Conservation (phyloP, 1,284 basidiomycete genomes). For the Naganishia sp. region DNA sequence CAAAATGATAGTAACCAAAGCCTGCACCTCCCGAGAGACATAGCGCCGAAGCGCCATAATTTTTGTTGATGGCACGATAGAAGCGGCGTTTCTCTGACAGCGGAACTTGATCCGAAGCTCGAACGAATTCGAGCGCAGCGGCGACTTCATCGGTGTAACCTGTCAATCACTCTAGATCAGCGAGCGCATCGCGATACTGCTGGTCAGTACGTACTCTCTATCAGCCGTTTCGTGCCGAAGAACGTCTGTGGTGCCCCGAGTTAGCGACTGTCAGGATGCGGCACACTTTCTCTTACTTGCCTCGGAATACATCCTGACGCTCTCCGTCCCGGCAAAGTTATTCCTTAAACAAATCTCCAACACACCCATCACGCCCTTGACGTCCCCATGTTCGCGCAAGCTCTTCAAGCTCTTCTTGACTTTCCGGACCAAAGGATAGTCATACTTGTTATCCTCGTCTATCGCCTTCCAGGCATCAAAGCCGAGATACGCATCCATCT, state of each 20-base stretch:
- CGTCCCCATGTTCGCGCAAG: constrained; percentile 71
- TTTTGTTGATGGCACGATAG: constrained; percentile 83
- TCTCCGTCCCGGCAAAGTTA: constrained; percentile 95
- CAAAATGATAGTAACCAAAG: constrained; percentile 83
- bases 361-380: constrained; percentile 80
- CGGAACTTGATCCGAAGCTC: constrained; percentile 70
- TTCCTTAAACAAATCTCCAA: constrained; percentile 87
- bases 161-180: constrained; percentile 40
- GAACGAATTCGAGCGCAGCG: constrained; percentile 70
- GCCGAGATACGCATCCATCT: constrained; percentile 75
- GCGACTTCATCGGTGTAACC: constrained; percentile 80
- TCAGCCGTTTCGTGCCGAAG: constrained; percentile 79
- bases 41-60: constrained; percentile 84
- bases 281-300: constrained; percentile 53
- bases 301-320: constrained; percentile 84
- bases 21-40: constrained; percentile 92
- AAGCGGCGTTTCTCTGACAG: constrained; percentile 88
- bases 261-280: constrained; percentile 28
- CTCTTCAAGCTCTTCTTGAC: constrained; percentile 64
- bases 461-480: constrained; percentile 84
- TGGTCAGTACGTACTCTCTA: constrained; percentile 64
- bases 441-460: constrained; percentile 84
- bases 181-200: neutral
- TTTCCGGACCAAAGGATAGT: constrained; percentile 79
- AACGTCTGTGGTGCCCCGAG: constrained; percentile 65